Base-by-base conservation (phyloP, 345 rosid genomes). In the Citrus reticulata region DNA sequence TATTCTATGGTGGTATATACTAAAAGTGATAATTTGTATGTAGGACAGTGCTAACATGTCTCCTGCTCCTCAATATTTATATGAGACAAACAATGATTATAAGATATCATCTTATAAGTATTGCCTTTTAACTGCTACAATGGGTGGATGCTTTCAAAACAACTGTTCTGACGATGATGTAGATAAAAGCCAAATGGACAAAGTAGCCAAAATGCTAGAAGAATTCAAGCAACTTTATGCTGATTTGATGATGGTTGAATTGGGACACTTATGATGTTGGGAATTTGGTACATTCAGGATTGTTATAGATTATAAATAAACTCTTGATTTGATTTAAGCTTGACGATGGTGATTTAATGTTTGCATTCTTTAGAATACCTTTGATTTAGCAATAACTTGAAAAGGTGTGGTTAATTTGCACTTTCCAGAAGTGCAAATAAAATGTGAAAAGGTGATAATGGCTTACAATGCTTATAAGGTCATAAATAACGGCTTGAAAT, bases 51-150 rank as follows among this genome's bases (percentile, higher is more conserved):
- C 49, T 9, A 42, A 10, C 49, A 42, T 1, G 51, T 46, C 51
- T 46, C 16, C 51, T 46, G 51, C 51, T 42, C 49, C 49, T 42
- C 14, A 42, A 42, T 34, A 34, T 9, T 42, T 42, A 42, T 10
- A 42, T 10, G 14, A 10, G 49, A 42, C 49, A 42, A 42, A 42
- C 49, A 42, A 10, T 11, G 14, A 10, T 42, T 42, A 46, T 46
- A 46, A 46, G 16, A 46, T 46, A 46, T 11, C 51, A 11, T 46
- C 51, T 46, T 46, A 11, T 46, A 68, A 24, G 5, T 19, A 68
- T 70, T 77, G 30, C 30, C 51, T 32, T 57, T 37, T 81, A 34
- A 25, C 35, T 75, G 76, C 74, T 62, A 80, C 74, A 49, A 67
- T 20, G 30, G 29, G 55, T 63, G 70, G 70, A 16, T 75, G 55